A percentile compares a stretch with the other conserved stretches of the same genome.
phyloP scores from a whole-genome alignment of 2,329 filamentous ascomycete genomes.

The Furcasterigmium sp. region DNA sequence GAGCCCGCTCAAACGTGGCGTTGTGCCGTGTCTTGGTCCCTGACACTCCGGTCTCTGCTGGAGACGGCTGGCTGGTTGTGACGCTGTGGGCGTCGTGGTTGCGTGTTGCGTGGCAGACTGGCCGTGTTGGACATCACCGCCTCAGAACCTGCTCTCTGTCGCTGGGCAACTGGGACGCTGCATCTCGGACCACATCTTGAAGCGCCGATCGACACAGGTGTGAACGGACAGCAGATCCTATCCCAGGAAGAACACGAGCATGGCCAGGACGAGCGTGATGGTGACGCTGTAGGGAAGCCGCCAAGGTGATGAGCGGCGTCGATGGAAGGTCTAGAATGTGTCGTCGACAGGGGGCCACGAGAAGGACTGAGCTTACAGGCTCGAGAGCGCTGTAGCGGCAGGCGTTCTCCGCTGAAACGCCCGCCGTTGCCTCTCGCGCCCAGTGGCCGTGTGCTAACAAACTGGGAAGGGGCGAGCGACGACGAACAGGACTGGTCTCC shows the following conservation, averaged over 20 bases:
- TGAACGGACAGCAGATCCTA: background rate
- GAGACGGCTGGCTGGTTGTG: too few relatives aligned
- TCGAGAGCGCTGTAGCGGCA: background rate
- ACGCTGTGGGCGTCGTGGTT: too few relatives aligned
- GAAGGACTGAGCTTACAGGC: background rate
- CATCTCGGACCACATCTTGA: constrained; percentile 1
- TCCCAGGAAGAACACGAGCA: background rate
- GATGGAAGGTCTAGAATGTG: background rate
- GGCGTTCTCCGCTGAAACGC: background rate
- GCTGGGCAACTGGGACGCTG: too few relatives aligned
- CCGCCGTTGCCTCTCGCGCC: too few relatives aligned
- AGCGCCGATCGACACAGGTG: background rate
- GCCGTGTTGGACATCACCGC: too few relatives aligned
- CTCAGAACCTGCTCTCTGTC: too few relatives aligned
- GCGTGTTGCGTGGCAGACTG: too few relatives aligned
- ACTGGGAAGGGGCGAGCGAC: background rate
- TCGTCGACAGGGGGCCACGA: background rate
- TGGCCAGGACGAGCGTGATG: background rate
- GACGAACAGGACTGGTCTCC: background rate
- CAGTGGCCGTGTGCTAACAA: background rate
- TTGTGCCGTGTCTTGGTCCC: too few relatives aligned
- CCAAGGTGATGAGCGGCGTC: background rate
- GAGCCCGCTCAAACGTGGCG: too few relatives aligned
- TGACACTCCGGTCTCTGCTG: too few relatives aligned
- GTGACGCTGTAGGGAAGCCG: background rate